Evolutionary conservation across 2,329 filamentous ascomycete species (phyloP).

Genomic region (Fusarium siculi): DNA sequence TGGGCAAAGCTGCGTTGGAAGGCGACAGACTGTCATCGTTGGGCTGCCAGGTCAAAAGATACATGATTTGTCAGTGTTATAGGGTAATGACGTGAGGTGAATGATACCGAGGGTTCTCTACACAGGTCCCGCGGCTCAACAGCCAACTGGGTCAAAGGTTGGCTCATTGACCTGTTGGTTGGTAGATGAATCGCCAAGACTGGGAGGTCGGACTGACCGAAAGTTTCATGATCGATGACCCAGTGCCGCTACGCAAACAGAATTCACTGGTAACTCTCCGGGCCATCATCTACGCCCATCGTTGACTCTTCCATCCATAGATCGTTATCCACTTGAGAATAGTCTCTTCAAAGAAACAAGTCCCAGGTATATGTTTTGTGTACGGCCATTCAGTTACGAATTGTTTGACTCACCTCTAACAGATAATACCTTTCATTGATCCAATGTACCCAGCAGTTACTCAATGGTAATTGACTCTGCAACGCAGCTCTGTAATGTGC

Average conservation of each 20-base stretch:
- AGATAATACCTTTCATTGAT: too few species aligned
- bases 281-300: background rate
- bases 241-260: background rate
- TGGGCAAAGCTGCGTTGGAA: background rate
- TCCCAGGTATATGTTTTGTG: background rate
- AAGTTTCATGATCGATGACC: background rate
- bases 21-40: background rate
- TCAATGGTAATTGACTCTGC: background rate
- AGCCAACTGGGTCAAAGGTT: background rate
- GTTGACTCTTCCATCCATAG: background rate
- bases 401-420: background rate
- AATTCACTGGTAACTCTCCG: background rate
- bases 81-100: background rate
- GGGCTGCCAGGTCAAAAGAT: background rate
- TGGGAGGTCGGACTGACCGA: background rate
- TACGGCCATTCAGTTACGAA: background rate
- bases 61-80: background rate
- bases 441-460: background rate
- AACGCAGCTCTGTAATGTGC: background rate
- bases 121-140: background rate
- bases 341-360: background rate
- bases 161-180: background rate
- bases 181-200: background rate
- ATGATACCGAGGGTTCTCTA: background rate
- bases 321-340: background rate